Base-by-base conservation (phyloP, 768 basidiomycete species). In the Collybiopsis luxurians region DNA sequence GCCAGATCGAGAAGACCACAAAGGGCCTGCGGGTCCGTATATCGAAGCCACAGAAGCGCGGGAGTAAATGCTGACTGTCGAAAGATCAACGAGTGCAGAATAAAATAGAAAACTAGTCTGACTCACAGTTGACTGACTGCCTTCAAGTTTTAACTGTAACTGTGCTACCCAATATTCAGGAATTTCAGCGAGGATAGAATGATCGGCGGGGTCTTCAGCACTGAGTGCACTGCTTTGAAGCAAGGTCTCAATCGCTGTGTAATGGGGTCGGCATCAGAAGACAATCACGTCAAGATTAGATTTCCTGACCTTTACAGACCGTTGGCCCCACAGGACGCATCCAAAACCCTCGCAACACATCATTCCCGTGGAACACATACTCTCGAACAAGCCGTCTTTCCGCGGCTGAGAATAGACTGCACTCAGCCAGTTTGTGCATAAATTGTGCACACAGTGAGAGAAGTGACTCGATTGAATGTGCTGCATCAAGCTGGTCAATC, bases 11-110 rank as follows among this genome's bases (percentile, higher is more conserved):
- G 63, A 5, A 81, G 68, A 4, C 66, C 60, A 3, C 82, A 68
- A 2, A 84, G 64, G 15, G 76, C 75, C 2, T 69, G 61, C 2
- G 68, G 63, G 4, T 71, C 65, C 61, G 87, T 76, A 62, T 80
- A 87, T 39, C 71, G 75, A 42, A 87, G 71, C 89, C 89, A 92
- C 13, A 79, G 58, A 2, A 69, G 61, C 2, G 71, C 68, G 13
- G 48, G 63, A 55, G 43, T 54, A 47, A 62, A 51, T 69, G 78
- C 62, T 1, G 53, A 13, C 2, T 28, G 9, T 17, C 17, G 43
- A n/a, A 9, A 39, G 23, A 24, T 23, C 9, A 27, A 9, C 34
- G 21, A 15, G 3, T 36, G 23, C 12, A 31, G 10, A 0, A 34
- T 23, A 50, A 12, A 48, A 15, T 21, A 6, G n/a, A 50, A 30